A percentile compares a stretch with the other conserved stretches of the same genome.
phyloP scores from a whole-genome alignment of 768 basidiomycete species.

The Fistulinella prunicolor region DNA sequence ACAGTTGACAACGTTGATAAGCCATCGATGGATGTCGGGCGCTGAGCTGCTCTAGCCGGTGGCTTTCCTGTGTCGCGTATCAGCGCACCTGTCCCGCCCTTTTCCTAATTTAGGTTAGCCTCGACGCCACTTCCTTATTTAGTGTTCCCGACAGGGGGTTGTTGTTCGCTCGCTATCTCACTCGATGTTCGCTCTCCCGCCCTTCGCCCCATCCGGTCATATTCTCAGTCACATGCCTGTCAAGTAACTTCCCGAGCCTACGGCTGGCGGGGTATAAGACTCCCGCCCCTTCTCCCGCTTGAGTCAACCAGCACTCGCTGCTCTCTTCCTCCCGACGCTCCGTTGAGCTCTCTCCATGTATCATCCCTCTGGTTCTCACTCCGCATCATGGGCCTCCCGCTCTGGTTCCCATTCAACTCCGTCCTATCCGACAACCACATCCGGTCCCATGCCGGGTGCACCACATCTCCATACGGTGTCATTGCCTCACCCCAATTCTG shows the following conservation, averaged over 20 bases:
- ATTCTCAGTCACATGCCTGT: constrained; percentile 13
- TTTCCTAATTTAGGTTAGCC: constrained; percentile 12
- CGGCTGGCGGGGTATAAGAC: constrained; percentile 28
- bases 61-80: constrained; percentile 18
- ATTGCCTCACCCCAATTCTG: constrained; percentile 31
- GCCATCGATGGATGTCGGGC: too few relatives aligned
- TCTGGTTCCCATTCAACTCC: constrained; percentile 4
- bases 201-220: constrained; percentile 11
- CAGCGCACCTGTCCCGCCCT: constrained; percentile 22
- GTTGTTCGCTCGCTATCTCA: constrained; percentile 14
- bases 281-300: constrained; percentile 4
- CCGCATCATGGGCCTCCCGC: constrained; percentile 22
- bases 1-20: too few relatives aligned
- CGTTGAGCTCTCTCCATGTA: constrained; percentile 19
- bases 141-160: constrained; percentile 15
- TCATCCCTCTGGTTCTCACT: constrained; percentile 16
- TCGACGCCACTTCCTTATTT: constrained; percentile 25
- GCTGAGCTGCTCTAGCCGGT: too few relatives aligned
- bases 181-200: constrained; percentile 29
- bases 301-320: constrained; percentile 21
- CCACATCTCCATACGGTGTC: constrained; percentile 29
- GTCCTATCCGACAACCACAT: constrained; percentile 14
- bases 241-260: constrained; percentile 22
- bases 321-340: constrained; percentile 1
- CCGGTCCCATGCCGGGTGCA: constrained; percentile 22